Conservation (phyloP, 345 rosid genomes). For the Ceriops decandra region DNA sequence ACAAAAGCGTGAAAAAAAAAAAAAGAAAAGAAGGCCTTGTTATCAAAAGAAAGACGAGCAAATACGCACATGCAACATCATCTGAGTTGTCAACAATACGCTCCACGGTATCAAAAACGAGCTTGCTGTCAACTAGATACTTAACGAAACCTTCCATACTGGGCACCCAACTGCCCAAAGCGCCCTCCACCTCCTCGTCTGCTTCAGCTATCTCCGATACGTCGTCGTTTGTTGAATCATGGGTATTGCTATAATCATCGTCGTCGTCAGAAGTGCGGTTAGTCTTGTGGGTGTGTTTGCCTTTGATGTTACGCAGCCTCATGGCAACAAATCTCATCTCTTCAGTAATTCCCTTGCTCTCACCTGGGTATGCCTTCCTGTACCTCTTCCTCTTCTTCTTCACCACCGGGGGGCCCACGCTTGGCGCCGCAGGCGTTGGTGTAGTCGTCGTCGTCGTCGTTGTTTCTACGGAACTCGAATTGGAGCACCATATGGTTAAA, state of each 20-base stretch:
- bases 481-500: conserved; percentile 25
- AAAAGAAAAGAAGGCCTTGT: not conserved
- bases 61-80: conserved; percentile 73
- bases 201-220: conserved; percentile 9
- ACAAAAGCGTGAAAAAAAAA: not conserved
- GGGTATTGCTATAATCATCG: conserved; percentile 14
- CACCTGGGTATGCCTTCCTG: conserved; percentile 81
- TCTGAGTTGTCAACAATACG: conserved; percentile 68
- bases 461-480: conserved; percentile 19
- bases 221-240: conserved; percentile 6
- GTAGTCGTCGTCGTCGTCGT: not conserved
- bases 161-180: conserved; percentile 54
- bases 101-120: conserved; percentile 70
- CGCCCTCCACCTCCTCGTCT: conserved; percentile 16
- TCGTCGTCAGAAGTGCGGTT: conserved; percentile 1
- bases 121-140: conserved; percentile 72
- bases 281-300: conserved; percentile 31
- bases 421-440: conserved; percentile 1
- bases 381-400: conserved; percentile 62
- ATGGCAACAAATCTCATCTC: conserved; percentile 96
- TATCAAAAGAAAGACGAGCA: not conserved
- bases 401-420: conserved; percentile 26
- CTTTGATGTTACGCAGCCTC: conserved; percentile 76
- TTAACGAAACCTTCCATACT: conserved; percentile 61
- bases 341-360: conserved; percentile 72